phyloP scores from a whole-genome alignment of 768 basidiomycete genomes.

The Tricholoma hemisulphureum region DNA sequence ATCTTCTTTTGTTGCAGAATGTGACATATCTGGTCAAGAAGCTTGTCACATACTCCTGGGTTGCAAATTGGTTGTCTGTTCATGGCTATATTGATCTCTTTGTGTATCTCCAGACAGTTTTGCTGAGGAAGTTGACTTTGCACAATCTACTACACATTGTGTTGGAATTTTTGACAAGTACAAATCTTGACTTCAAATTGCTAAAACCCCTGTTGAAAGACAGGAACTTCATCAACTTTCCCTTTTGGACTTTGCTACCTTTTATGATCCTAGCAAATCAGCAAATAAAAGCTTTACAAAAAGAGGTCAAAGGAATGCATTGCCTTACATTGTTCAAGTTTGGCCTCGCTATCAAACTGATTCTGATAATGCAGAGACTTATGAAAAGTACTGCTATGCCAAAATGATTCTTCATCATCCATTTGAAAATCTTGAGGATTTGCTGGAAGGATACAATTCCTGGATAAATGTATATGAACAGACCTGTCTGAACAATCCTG shows the following conservation, averaged over 20 bases:
- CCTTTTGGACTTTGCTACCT: background rate
- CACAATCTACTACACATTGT: background rate
- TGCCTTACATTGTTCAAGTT: background rate
- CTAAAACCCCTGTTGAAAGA: background rate
- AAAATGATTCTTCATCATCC: conserved; percentile 4
- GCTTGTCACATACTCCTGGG: conserved; percentile 8
- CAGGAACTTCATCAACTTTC: background rate
- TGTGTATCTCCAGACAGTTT: conserved; percentile 8
- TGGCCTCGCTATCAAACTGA: conserved; percentile 1
- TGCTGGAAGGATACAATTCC: background rate
- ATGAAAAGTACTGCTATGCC: conserved; percentile 10
- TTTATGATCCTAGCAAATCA: background rate
- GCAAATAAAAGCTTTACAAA: conserved; percentile 3
- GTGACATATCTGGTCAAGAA: conserved; percentile 9
- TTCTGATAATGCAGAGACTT: background rate
- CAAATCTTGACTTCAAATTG: background rate
- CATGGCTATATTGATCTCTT: background rate
- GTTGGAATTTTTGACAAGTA: background rate
- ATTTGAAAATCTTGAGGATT: background rate
- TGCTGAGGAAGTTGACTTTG: background rate
- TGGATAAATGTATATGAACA: background rate
- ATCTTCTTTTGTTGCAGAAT: conserved; percentile 8
- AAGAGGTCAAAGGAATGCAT: background rate
- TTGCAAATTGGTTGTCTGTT: conserved; percentile 5
- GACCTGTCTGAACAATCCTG: background rate